A percentile compares a stretch with the other conserved stretches of the same genome.
Evolutionary conservation across 345 rosid species (phyloP).

Genomic region (Angophora floribunda): DNA sequence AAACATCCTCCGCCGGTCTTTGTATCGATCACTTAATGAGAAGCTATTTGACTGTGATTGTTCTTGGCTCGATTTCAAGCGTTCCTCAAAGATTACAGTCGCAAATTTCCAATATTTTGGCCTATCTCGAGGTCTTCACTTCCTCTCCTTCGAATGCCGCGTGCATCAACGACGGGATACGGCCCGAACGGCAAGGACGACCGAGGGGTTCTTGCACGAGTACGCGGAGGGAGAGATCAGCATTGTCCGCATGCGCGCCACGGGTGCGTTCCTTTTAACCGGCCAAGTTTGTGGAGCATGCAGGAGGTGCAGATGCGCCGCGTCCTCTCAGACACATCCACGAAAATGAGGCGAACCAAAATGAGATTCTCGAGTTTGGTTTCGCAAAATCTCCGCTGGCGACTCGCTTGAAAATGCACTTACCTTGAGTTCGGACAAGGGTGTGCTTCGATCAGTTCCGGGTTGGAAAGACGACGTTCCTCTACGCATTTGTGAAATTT

Average conservation of each 20-base stretch:
- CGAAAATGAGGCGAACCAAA: background rate
- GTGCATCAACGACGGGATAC: conserved; percentile 53
- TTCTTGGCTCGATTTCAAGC: background rate
- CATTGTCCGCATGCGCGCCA: conserved; percentile 54
- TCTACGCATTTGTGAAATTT: background rate
- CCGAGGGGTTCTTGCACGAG: conserved; percentile 43
- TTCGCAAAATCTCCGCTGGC: background rate
- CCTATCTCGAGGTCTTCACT: conserved; percentile 12
- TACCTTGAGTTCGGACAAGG: background rate
- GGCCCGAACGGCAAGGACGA: conserved; percentile 55
- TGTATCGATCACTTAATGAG: background rate
- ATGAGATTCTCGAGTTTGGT: background rate
- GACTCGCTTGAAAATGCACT: background rate
- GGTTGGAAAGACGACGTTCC: background rate
- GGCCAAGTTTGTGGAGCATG: conserved; percentile 59
- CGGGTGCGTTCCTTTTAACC: conserved; percentile 53
- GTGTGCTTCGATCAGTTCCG: background rate
- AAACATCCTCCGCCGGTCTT: background rate
- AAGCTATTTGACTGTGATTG: background rate
- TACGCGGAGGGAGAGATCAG: conserved; percentile 41
- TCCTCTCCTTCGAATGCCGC: conserved; percentile 24
- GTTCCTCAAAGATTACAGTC: background rate
- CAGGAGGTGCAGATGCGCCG: conserved; percentile 39
- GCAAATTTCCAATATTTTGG: background rate
- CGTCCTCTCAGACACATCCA: background rate